Percentiles rank a stretch among this genome's conserved stretches.
Evolutionary conservation across 2,329 filamentous ascomycete genomes (phyloP).

Genomic region (Epichloe gansuensis): DNA sequence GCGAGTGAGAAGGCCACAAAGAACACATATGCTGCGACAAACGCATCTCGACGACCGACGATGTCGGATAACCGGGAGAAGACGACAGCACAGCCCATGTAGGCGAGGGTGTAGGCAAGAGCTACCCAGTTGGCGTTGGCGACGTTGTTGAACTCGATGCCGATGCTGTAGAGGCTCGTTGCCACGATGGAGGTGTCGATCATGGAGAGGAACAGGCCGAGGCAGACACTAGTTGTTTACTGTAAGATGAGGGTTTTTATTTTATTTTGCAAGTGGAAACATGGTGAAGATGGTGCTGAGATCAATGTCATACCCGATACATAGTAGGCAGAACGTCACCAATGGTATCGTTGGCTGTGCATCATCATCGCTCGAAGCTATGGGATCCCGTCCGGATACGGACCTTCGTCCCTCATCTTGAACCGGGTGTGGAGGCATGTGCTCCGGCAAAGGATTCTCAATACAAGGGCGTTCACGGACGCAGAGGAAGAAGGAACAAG

Average conservation of each 20-base stretch:
- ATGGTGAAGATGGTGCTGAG: not conserved
- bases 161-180: slow-evolving; percentile 44
- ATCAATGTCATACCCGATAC: not conserved
- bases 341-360: not conserved
- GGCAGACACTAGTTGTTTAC: slow-evolving; percentile 26
- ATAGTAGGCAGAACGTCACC: not conserved
- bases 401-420: not conserved
- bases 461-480: too few relatives aligned
- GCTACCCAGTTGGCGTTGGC: slow-evolving; percentile 40
- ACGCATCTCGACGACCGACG: slow-evolving; percentile 39
- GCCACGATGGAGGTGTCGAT: slow-evolving; percentile 50
- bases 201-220: slow-evolving; percentile 45
- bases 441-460: too few relatives aligned
- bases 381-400: not conserved
- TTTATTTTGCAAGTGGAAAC: too few relatives aligned
- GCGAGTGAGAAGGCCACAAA: slow-evolving; percentile 46
- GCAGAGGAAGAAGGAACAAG: too few relatives aligned
- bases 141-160: slow-evolving; percentile 34
- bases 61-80: slow-evolving; percentile 44
- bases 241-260: not conserved
- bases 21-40: slow-evolving; percentile 35
- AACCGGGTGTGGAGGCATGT: too few relatives aligned
- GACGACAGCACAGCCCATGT: slow-evolving; percentile 44
- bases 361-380: not conserved
- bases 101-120: slow-evolving; percentile 42